phyloP scores from a whole-genome alignment of 23 red algal species.

The Gracilaria domingensis region DNA sequence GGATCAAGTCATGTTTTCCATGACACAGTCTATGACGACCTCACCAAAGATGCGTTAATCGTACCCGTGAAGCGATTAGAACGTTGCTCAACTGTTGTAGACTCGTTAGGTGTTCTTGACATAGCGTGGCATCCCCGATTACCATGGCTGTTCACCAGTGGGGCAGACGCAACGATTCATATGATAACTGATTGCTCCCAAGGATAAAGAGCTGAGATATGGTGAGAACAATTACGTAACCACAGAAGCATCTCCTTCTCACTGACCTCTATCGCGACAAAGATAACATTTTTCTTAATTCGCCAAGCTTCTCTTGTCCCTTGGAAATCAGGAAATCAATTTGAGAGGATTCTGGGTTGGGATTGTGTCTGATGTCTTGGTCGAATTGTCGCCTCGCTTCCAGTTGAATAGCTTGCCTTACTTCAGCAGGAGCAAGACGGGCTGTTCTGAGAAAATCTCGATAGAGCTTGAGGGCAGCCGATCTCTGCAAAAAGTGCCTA shows the following conservation, averaged over 20 bases:
- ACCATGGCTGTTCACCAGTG: constrained; percentile 88
- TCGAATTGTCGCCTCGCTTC: constrained; percentile 58
- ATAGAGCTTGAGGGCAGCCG: constrained; percentile 40
- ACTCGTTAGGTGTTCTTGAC: constrained; percentile 71
- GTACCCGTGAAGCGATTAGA: constrained; percentile 86
- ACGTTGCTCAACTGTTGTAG: constrained; percentile 35
- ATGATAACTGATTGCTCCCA: constrained; percentile 67
- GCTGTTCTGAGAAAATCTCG: constrained; percentile 39
- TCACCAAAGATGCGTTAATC: constrained; percentile 90
- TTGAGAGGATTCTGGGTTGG: constrained; percentile 42
- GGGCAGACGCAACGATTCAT: constrained; percentile 73
- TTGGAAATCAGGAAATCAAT: constrained; percentile 68
- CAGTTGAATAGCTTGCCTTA: constrained; percentile 20
- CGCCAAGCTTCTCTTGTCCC: constrained; percentile 50
- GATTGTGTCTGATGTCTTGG: constrained; percentile 26
- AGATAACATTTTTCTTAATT: constrained; percentile 46
- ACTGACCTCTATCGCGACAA: constrained; percentile 17
- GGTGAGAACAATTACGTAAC: background rate
- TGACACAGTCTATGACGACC: constrained; percentile 91
- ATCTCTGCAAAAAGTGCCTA: constrained; percentile 38
- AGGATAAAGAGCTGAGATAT: constrained; percentile 21
- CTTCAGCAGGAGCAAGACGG: constrained; percentile 30
- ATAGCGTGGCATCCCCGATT: constrained; percentile 94
- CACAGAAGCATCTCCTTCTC: background rate
- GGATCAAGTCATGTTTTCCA: constrained; percentile 90